phyloP scores from a whole-genome alignment of 345 rosid genomes.

The Geranium rotundifolium region DNA sequence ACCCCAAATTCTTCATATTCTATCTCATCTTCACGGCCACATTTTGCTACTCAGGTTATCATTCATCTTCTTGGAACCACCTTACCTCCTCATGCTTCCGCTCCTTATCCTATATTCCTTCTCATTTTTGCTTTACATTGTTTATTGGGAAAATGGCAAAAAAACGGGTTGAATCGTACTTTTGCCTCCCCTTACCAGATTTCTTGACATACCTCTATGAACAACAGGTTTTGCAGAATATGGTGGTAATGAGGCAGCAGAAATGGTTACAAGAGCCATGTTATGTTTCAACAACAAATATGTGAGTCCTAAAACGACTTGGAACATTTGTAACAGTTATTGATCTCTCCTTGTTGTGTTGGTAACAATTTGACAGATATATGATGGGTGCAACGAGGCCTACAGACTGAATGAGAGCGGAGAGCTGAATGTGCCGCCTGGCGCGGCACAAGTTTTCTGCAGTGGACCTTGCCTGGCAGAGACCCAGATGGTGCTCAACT shows the following conservation, averaged over 20 bases:
- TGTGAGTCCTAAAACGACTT: constrained; percentile 3
- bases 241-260: constrained; percentile 15
- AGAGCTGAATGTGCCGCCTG: constrained; percentile 32
- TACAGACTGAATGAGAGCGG: constrained; percentile 39
- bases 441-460: constrained; percentile 38
- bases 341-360: no score
- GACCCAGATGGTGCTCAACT: constrained; percentile 36
- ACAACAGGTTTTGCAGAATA: constrained; percentile 17
- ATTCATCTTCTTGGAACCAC: no score
- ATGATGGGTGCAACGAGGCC: constrained; percentile 30
- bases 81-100: not conserved
- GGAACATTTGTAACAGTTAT: no score
- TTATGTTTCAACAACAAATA: constrained; percentile 34
- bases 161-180: no score
- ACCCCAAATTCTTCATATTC: not conserved
- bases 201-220: not conserved
- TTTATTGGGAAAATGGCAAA: no score
- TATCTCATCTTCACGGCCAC: constrained; percentile 6
- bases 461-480: constrained; percentile 42
- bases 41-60: constrained; percentile 15
- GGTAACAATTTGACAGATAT: constrained; percentile 22
- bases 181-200: no score
- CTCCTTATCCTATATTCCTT: not conserved
- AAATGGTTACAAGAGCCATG: constrained; percentile 25
- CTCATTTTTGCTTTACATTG: not conserved